These are phyloP conservation scores for Funneliformis caledonium DNA, from an alignment of 371 early-diverging fungal genomes.

Conservation along the genomic window DNA sequence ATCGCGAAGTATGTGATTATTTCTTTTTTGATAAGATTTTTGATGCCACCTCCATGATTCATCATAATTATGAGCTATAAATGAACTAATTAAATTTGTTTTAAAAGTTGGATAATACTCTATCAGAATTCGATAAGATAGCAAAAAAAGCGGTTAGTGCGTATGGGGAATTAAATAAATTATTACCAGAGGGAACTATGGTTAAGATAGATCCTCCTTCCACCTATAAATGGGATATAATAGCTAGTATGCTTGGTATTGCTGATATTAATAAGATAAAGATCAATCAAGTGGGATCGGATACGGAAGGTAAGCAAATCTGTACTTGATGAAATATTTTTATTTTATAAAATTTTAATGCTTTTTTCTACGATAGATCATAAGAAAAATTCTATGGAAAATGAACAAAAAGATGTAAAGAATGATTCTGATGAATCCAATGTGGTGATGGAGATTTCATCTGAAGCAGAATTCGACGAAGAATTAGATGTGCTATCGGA, in stretches of 20 bases:
- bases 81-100: not conserved
- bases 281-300: not conserved
- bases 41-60: too few relatives aligned
- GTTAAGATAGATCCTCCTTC: not conserved
- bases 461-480: not conserved
- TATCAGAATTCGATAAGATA: slow-evolving; percentile 12
- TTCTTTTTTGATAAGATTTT: not conserved
- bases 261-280: not conserved
- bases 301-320: not conserved
- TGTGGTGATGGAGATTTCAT: not conserved
- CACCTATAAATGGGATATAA: not conserved
- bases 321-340: not conserved
- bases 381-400: not conserved
- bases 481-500: not conserved
- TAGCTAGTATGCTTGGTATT: slow-evolving; percentile 11
- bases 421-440: not conserved
- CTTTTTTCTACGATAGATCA: not conserved
- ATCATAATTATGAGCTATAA: not conserved
- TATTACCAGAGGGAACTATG: not conserved
- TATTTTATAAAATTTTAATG: not conserved
- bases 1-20: not conserved
- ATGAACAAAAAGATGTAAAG: not conserved
- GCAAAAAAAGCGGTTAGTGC: slow-evolving; percentile 6
- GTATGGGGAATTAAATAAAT: not conserved
- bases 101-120: not conserved